Percentiles rank a stretch among this genome's conserved stretches.
phyloP scores from a whole-genome alignment of 2,329 filamentous ascomycete genomes.

The Trichoderma sp. region DNA sequence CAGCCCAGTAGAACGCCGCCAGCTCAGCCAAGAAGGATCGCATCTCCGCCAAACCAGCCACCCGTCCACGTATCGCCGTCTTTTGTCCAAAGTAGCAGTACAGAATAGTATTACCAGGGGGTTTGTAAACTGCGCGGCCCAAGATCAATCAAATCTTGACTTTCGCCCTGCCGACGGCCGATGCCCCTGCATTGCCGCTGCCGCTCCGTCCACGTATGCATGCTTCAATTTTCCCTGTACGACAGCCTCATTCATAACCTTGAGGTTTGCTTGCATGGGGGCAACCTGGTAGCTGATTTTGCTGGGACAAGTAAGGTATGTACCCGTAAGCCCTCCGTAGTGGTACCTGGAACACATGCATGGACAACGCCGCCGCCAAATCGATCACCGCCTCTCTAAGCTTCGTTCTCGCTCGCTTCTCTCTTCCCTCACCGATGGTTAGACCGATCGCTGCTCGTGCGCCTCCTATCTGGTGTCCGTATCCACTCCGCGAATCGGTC shows the following conservation, averaged over 20 bases:
- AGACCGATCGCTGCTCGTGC: not conserved
- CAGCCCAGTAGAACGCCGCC: constrained; percentile 9
- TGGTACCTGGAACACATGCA: not conserved
- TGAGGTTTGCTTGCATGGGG: not conserved
- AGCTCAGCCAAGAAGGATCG: constrained; percentile 3
- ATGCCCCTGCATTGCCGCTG: not conserved
- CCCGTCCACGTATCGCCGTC: not conserved
- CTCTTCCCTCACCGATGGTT: constrained; percentile 6
- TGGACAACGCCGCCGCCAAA: not conserved
- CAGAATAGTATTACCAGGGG: not conserved
- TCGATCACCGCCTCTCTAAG: not conserved
- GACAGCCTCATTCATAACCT: constrained; percentile 1
- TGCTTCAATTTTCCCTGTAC: not conserved
- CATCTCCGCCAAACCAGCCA: not conserved
- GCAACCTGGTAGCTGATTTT: not conserved
- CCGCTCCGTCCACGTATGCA: not conserved
- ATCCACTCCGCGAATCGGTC: constrained; percentile 16
- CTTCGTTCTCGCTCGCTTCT: not conserved
- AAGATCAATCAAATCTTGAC: not conserved
- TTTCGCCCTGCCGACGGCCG: not conserved
- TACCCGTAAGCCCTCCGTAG: not conserved
- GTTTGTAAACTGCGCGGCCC: not conserved
- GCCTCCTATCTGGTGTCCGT: not conserved
- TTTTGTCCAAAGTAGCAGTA: not conserved
- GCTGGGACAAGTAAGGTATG: not conserved